Percentiles rank a stretch among this genome's conserved stretches.
phyloP scores from a whole-genome alignment of 345 rosid species.

The Gossypium turneri region DNA sequence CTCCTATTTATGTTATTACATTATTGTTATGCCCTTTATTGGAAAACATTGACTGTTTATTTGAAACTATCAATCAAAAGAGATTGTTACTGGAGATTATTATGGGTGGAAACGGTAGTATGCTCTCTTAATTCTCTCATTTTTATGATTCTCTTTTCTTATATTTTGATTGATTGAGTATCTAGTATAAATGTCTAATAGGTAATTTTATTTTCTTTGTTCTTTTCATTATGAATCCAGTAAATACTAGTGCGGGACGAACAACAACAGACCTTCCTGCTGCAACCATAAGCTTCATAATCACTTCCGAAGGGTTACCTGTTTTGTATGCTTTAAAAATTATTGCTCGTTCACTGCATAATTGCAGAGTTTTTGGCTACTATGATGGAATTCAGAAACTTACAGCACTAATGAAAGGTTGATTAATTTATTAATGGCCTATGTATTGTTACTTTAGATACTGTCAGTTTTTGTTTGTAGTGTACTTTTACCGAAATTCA shows the following conservation, averaged over 20 bases:
- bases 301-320: conserved; percentile 44
- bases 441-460: not conserved
- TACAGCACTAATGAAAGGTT: conserved; percentile 70
- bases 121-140: conserved; percentile 1
- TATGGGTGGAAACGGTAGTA: not conserved
- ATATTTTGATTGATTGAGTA: conserved; percentile 1
- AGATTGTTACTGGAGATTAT: not conserved
- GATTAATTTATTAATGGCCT: not conserved
- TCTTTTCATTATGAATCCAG: conserved; percentile 35
- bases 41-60: not conserved
- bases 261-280: conserved; percentile 30
- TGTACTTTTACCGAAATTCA: not conserved
- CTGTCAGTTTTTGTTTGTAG: not conserved
- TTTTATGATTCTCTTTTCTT: conserved; percentile 9
- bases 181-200: not conserved
- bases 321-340: conserved; percentile 56
- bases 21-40: not conserved
- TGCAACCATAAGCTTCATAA: conserved; percentile 31
- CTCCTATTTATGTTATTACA: not conserved
- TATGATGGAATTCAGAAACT: conserved; percentile 68
- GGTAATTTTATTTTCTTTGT: not conserved
- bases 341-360: conserved; percentile 56
- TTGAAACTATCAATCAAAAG: not conserved
- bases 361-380: conserved; percentile 61
- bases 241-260: conserved; percentile 29